These are phyloP conservation scores for Acacia confusa DNA, from an alignment of 306 rosid genomes.

Conservation along the genomic window DNA sequence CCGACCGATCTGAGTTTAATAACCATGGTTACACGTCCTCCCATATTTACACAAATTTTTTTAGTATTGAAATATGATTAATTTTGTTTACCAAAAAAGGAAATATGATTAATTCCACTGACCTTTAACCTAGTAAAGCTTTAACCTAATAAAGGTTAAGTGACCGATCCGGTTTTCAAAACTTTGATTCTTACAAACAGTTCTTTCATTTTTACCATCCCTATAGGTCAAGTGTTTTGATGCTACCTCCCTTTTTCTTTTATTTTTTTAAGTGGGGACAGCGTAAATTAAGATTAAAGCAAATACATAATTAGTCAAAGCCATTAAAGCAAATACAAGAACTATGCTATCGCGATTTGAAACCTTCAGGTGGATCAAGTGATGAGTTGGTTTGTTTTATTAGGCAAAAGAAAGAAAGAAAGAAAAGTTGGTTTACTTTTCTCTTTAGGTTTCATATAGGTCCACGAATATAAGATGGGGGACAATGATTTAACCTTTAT, in stretches of 20 bases:
- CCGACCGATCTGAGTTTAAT: too few species aligned
- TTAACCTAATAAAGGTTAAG: too few species aligned
- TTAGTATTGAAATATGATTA: too few species aligned
- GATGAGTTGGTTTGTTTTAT: background rate
- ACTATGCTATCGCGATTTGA: background rate
- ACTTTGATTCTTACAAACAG: background rate
- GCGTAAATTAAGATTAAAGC: constrained; percentile 2
- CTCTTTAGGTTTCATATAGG: constrained; percentile 11
- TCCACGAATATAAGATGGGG: constrained; percentile 7
- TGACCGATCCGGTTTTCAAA: too few species aligned
- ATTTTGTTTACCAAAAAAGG: too few species aligned
- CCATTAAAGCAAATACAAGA: background rate
- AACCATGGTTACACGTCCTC: too few species aligned
- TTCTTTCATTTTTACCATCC: background rate
- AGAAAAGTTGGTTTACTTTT: background rate
- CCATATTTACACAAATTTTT: too few species aligned
- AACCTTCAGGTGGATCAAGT: background rate
- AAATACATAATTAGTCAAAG: constrained; percentile 8
- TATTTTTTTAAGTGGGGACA: background rate
- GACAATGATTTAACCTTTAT: constrained; percentile 9
- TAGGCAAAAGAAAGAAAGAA: background rate
- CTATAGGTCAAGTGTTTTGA: background rate
- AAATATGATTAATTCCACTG: too few species aligned
- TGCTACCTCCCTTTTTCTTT: background rate
- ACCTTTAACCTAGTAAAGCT: too few species aligned